Percentiles rank a stretch among this genome's conserved stretches.
These are phyloP conservation scores for Rachicladosporium sp. DNA, from an alignment of 2,329 filamentous ascomycete genomes.

Conservation along the genomic window DNA sequence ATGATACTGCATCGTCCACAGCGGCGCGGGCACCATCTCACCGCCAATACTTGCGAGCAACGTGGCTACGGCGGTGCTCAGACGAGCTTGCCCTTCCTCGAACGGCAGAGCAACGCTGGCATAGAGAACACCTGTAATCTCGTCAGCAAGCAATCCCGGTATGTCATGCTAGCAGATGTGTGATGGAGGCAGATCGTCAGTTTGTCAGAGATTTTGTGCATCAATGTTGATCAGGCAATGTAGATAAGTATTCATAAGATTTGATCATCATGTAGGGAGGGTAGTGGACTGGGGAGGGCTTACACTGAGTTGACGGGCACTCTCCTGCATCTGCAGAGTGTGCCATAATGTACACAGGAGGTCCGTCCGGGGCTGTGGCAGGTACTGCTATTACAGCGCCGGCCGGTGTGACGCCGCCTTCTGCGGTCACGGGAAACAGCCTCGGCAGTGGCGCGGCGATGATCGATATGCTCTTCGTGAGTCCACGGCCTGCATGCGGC, in stretches of 20 bases:
- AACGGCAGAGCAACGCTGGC: conserved; percentile 34
- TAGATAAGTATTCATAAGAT: conserved; percentile 94
- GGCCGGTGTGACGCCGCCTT: conserved; percentile 64
- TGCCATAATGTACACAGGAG: conserved; percentile 50
- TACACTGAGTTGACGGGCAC: conserved; percentile 80
- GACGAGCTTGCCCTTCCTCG: conserved; percentile 21
- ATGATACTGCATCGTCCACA: conserved; percentile 44
- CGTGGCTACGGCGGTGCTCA: conserved; percentile 29
- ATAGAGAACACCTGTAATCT: conserved; percentile 44
- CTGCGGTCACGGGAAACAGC: conserved; percentile 59
- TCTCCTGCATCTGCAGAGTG: conserved; percentile 90
- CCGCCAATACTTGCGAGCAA: conserved; percentile 30
- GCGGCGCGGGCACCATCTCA: conserved; percentile 15
- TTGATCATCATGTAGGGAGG: conserved; percentile 65
- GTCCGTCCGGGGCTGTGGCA: conserved; percentile 17
- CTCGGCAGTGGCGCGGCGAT: conserved; percentile 51
- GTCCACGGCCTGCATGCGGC: neutral
- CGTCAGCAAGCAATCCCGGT: conserved; percentile 19
- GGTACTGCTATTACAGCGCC: conserved; percentile 60
- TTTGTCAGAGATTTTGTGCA: conserved; percentile 77
- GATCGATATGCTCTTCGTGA: conserved; percentile 43
- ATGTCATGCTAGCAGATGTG: neutral
- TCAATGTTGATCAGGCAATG: conserved; percentile 97
- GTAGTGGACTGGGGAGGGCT: conserved; percentile 36
- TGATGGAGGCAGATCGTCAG: conserved; percentile 47